A percentile compares a stretch with the other conserved stretches of the same genome.
phyloP scores from a whole-genome alignment of 768 basidiomycete species.

The Cantharellus anzutake region DNA sequence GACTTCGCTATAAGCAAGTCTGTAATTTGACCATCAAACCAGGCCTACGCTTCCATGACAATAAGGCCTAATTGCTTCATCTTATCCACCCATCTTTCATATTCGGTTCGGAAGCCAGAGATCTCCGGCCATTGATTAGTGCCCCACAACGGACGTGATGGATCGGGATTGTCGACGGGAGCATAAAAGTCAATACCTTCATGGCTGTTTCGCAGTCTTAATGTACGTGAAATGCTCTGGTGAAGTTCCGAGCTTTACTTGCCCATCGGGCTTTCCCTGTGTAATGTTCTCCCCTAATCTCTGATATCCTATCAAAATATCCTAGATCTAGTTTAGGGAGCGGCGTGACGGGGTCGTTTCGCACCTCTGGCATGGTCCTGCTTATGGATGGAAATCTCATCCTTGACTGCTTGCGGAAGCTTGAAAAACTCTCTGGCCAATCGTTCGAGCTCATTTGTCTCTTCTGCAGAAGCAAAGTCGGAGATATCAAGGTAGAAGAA shows the following conservation, averaged over 20 bases:
- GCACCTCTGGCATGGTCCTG: constrained; percentile 64
- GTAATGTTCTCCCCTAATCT: constrained; percentile 73
- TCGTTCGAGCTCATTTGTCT: constrained; percentile 43
- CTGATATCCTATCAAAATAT: constrained; percentile 42
- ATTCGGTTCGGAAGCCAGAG: constrained; percentile 37
- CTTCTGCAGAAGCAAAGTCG: constrained; percentile 31
- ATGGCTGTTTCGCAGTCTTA: constrained; percentile 26
- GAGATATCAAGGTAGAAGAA: constrained; percentile 80
- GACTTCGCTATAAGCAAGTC: background rate
- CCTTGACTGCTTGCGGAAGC: constrained; percentile 59
- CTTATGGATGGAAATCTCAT: constrained; percentile 42
- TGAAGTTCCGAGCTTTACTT: background rate
- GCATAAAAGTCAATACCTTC: constrained; percentile 73
- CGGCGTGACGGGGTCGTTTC: background rate
- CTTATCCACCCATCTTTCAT: constrained; percentile 61
- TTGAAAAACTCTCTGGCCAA: constrained; percentile 58
- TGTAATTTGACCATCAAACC: background rate
- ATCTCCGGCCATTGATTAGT: constrained; percentile 72
- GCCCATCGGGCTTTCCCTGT: constrained; percentile 49
- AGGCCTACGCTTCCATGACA: constrained; percentile 70
- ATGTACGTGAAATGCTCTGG: background rate
- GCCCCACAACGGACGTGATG: constrained; percentile 54
- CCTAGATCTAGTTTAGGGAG: background rate
- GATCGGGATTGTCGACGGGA: constrained; percentile 51
- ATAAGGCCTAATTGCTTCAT: constrained; percentile 69